Base-by-base conservation (phyloP, 148 eudicot species). In the Spergularia marina region DNA sequence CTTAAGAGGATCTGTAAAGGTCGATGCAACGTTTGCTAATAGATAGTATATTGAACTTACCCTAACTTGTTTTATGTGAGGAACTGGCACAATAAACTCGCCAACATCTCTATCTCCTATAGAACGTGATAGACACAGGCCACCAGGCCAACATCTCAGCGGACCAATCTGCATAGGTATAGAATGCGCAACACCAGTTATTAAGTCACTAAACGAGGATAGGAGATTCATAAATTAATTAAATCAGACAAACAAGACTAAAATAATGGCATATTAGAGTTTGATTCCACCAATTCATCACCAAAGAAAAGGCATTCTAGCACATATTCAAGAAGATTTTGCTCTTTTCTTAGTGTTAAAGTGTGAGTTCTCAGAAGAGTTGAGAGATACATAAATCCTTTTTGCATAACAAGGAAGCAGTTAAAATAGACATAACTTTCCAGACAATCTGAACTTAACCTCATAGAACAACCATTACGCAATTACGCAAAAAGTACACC, bases 91-190 rank as follows among this genome's bases (percentile, higher is more conserved):
- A 63, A 95, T 95, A 83, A 83, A 95, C 82, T 95, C 98, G 74
- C 98, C 98, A 75, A 95, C 97, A 85, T 95, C 98, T 88, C 89
- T 85, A 86, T 95, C 98, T 72, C 98, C 98, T 76, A 95, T 86
- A 20, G 98, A 95, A 55, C 98, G 89, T 17, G 98, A 92, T 52
- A 95, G 91, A 74, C 98, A 95, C 86, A 95, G 85, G 65, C 98
- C 98, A 84, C 98, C 98, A 64, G 98, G 98, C 98, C 98, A 95
- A 90, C 98, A 95, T 90, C 98, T 90, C 82, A 95, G 77, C 18
- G 98, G 98, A 76, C 98, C 98, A 87, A 95, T 85, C 98, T 95
- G 81, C 75, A 81, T 34, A 65, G 6, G 8, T 40, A 55, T 23
- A 47, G 2, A 17, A 55, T 44, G 4, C 8, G n/a, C 20, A 8